Conservation (phyloP, 2,329 filamentous ascomycete species). For the Aspergillus brunneoviolaceus region DNA sequence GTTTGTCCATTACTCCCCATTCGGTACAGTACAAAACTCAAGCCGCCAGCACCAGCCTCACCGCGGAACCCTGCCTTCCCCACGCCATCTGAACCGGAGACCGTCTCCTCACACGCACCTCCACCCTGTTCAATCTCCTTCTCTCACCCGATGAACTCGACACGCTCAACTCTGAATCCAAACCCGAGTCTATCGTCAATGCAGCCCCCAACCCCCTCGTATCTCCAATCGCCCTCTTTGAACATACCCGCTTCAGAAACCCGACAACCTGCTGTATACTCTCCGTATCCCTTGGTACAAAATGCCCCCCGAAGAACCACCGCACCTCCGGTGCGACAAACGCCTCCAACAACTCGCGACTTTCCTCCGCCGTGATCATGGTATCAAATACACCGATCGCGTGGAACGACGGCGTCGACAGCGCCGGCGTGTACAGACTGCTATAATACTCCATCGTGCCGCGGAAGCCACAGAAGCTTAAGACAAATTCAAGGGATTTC, state of each 20-base stretch:
- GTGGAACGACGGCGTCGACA: conserved; percentile 1
- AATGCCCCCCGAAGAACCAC: neutral
- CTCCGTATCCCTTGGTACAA: conserved; percentile 31
- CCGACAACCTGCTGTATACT: neutral
- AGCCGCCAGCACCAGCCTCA: too few relatives aligned
- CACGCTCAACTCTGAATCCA: neutral
- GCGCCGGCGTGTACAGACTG: neutral
- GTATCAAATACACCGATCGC: neutral
- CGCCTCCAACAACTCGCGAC: neutral
- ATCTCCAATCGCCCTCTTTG: too few relatives aligned
- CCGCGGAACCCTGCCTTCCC: neutral
- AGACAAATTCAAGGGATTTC: neutral
- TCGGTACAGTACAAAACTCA: too few relatives aligned
- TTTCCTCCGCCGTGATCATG: neutral
- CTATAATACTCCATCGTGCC: conserved; percentile 6
- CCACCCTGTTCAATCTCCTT: neutral
- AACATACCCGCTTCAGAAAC: neutral
- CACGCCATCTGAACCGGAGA: neutral
- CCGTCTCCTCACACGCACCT: neutral
- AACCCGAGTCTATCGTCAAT: too few relatives aligned
- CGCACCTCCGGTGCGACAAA: neutral
- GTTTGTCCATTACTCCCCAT: too few relatives aligned
- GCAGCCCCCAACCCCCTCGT: neutral
- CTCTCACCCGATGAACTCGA: neutral
- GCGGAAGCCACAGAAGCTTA: neutral